Base-by-base conservation (phyloP, 2,329 filamentous ascomycete species). In the Pseudocercospora macadamiae region DNA sequence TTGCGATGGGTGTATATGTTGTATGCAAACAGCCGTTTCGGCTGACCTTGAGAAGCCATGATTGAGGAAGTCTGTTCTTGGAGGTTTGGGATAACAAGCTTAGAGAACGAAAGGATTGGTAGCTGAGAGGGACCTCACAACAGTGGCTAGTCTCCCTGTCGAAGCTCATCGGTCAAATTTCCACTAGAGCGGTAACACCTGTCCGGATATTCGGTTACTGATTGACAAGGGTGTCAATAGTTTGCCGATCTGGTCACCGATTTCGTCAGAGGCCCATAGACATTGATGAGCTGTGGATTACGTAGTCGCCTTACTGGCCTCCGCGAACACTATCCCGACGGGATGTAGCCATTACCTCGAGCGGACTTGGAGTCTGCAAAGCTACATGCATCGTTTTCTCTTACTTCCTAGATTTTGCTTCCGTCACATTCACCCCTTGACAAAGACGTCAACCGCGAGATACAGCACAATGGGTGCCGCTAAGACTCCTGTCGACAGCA, bases 1-100 rank as follows among this genome's bases (percentile, higher is more conserved):
- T 39, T 44, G 30, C 54, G 54, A n/a, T 45, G 48, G 14, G 54
- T 53, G 51, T 54, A 55, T 32, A 59, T 59, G 51, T 36, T 59
- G 39, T 47, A 59, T 34, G 37, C 44, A 37, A 59, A 47, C 14
- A 51, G 36, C 5, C 57, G 57, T 16, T 51, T 49, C 23, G 57
- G 57, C 21, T 59, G 28, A 23, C 25, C 42, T 39, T 28, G 14
- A 16, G 55, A 58, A 9, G 36, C 39, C 55, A 58, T 58, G 10
- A 3, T 58, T 14, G 19, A 12, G 19, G 4, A 5, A 18, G 19
- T 5, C 16, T 45, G 23, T n/a, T 4, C n/a, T n/a, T 28, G 44
- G 21, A 9, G 3, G 7, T 45, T n/a, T 9, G 32, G 12, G 16
- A 36, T 6, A 4, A 36, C 32, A 36, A 36, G 5, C 10, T n/a